Evolutionary conservation across 441 rosid genomes (phyloP).

Genomic region (Erodium moschatum): DNA sequence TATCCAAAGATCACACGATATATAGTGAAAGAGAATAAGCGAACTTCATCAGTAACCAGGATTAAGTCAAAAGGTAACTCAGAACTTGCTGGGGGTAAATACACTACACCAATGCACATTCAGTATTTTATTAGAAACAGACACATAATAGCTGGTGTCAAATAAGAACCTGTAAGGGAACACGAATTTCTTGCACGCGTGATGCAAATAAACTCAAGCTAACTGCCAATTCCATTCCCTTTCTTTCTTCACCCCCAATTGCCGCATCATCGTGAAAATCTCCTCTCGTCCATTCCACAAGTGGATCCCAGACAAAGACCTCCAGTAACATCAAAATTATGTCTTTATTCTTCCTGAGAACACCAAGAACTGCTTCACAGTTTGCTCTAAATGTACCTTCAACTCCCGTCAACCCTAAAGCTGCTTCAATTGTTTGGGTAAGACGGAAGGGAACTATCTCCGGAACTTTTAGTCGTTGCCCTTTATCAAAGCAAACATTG

Average conservation of each 20-base stretch:
- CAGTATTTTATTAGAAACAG: slow-evolving; percentile 6
- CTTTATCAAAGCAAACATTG: slow-evolving; percentile 97
- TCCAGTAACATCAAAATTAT: slow-evolving; percentile 79
- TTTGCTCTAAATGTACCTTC: slow-evolving; percentile 85
- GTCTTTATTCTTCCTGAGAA: slow-evolving; percentile 84
- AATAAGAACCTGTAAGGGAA: slow-evolving; percentile 79
- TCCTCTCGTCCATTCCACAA: slow-evolving; percentile 95
- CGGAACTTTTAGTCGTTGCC: slow-evolving; percentile 84
- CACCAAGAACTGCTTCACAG: slow-evolving; percentile 83
- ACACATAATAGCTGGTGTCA: slow-evolving; percentile 6
- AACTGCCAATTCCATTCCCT: slow-evolving; percentile 98
- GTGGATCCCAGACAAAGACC: slow-evolving; percentile 97
- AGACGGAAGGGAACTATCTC: slow-evolving; percentile 98
- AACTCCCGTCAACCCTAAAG: slow-evolving; percentile 83
- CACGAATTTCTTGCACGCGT: slow-evolving; percentile 95
- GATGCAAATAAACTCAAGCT: slow-evolving; percentile 98
- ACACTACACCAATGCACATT: not conserved
- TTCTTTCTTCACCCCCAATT: slow-evolving; percentile 96
- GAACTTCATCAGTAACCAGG: slow-evolving; percentile 14
- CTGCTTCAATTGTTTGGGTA: slow-evolving; percentile 86
- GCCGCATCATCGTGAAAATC: slow-evolving; percentile 98
- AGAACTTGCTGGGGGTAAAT: not conserved
- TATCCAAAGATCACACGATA: slow-evolving; percentile 10
- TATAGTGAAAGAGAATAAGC: not conserved
- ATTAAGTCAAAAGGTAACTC: slow-evolving; percentile 8